Evolutionary conservation across 192 early-diverging fungal species (phyloP), one percentile per base, ranked within the genome.

Genomic region (Pilaira anomala): DNA sequence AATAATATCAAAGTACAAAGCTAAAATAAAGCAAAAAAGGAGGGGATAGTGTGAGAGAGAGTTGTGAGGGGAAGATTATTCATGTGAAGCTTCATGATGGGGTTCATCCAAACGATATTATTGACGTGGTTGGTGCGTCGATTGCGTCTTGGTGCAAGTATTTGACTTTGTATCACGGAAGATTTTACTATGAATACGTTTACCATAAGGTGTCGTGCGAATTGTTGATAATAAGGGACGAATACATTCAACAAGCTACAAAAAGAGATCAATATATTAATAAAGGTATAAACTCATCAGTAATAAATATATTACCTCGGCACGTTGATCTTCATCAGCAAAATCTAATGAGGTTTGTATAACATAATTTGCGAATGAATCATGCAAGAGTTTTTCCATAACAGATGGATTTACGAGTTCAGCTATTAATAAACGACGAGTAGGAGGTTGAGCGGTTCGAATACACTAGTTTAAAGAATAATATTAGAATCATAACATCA

Each of bases 291-390:
- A 53, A 48, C 22, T 54, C 13, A 41, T 26, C 21, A 16, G 46
- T 3, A 30, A 58, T 26, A 60, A 1, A 19, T 9, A 39, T 7
- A 16, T 28, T 73, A 84, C 82, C 61, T 86, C 78, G 6, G 72
- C 63, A 19, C 89, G 84, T 78, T 91, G 91, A 36, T 81, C 67
- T 13, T 79, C 81, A 25, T 91, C 85, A 7, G 90, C 86, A 72
- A 79, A 90, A 63, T 94, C 92, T 45, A 94, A 76, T 24, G 93
- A 88, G 8, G 91, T 95, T 69, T 95, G 93, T 3, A 95, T 85
- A 3, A 95, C 93, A 71, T 93, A 95, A 70, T 95, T 95, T 42
- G 89, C 93, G 60, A 88, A 95, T n/a, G 88, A 91, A 68, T 95
- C 93, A 29, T 87, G 79, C 56, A 95, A 71, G 14, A 95, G 72